Evolutionary conservation across 2,329 filamentous ascomycete species (phyloP), one percentile per base, ranked within the genome.

Genomic region (Fusarium sp.): DNA sequence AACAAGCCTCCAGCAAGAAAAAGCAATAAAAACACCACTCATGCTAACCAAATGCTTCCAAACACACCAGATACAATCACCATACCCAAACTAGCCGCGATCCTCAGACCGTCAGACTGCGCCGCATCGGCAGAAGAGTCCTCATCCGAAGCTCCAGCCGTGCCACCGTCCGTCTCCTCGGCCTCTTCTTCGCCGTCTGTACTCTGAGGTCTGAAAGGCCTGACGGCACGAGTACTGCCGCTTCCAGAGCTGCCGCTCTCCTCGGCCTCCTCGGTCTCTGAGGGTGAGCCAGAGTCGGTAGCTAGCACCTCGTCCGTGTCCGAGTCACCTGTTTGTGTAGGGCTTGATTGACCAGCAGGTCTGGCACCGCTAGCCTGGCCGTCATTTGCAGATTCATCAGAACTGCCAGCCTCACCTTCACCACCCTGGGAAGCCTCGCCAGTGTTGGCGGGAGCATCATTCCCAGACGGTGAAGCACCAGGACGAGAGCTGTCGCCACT

Each of bases 21-120:
- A 14, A 19, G 25, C 15, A 29, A n/a, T 31, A 17, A 15, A 32
- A 59, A 49, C 43, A 58, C 49, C 54, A 17, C 19, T 36, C 31
- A 53, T 59, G 54, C 42, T 31, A 59, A 19, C 21, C n/a, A 23
- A 6, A 67, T 2, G 14, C 32, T 35, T 32, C 65, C 66, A 32
- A 71, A 9, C 2, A 55, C 33, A 13, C 63, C 63, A 2, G 67
- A 48, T 3, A 61, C 42, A 7, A 70, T 9, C 2, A 57, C 41
- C 27, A 63, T 49, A 4, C 45, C 39, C 13, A 49, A 9, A 1
- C 58, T 53, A 9, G 59, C 66, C 9, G 32, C 21, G 14, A 61
- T 27, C n/a, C 21, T 57, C 9, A 62, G 35, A 2, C 35, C 56
- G 42, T 51, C 19, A 1, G 65, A 63, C 5, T 48, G 51, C 8